These are phyloP conservation scores for Corymbia citriodora DNA, from an alignment of 441 rosid species.

Conservation along the genomic window DNA sequence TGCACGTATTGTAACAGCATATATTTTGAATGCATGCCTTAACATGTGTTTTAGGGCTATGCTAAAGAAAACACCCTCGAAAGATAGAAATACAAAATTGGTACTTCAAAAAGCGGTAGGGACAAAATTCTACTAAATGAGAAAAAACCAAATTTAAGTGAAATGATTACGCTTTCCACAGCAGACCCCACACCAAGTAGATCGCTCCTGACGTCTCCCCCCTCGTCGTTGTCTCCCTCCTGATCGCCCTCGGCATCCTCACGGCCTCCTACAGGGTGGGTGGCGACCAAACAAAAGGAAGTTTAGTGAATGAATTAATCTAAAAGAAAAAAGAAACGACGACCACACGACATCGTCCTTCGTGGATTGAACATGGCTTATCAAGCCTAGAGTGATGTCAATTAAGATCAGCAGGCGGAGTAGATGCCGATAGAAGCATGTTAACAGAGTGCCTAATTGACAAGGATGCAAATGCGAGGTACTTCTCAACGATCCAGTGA, in stretches of 20 bases:
- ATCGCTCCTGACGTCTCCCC: slow-evolving; percentile 51
- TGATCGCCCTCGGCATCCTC: slow-evolving; percentile 51
- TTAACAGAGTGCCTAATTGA: background rate
- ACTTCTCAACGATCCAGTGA: background rate
- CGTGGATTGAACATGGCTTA: background rate
- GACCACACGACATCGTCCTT: no score
- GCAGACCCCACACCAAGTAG: slow-evolving; percentile 85
- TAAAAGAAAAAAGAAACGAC: no score
- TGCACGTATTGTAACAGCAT: background rate
- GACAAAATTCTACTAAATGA: background rate
- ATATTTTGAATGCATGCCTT: background rate
- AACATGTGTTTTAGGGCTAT: background rate
- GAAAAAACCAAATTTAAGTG: background rate
- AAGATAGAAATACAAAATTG: background rate
- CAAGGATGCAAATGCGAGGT: background rate
- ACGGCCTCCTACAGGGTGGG: slow-evolving; percentile 69
- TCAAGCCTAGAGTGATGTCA: background rate
- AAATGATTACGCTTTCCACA: slow-evolving; percentile 44
- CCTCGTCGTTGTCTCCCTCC: slow-evolving; percentile 40
- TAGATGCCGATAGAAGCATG: background rate
- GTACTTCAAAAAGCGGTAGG: background rate
- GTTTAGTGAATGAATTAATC: no score
- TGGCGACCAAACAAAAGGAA: slow-evolving; percentile 50
- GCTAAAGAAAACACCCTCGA: background rate
- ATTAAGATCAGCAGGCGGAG: background rate